Evolutionary conservation across 208 protist genomes (phyloP).

Genomic region (Herpetomonas tarakana): DNA sequence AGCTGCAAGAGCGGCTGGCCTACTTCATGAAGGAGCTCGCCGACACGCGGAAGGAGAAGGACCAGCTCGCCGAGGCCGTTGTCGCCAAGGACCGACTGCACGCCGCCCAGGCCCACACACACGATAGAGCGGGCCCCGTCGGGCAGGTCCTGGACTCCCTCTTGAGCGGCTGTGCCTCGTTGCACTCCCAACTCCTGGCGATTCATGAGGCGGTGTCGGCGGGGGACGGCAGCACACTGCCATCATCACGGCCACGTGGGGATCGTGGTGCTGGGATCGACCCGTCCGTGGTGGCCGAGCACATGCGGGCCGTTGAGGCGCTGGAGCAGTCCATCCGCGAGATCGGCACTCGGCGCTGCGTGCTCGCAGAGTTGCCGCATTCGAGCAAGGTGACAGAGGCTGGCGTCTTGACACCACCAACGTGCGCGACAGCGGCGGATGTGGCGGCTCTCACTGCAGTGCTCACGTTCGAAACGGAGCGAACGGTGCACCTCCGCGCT

Average conservation of each 20-base stretch:
- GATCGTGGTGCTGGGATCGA: background rate
- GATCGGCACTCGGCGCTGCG: conserved; percentile 13
- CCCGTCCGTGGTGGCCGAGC: conserved; percentile 10
- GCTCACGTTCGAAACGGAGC: conserved; percentile 66
- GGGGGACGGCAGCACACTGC: background rate
- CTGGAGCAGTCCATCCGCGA: conserved; percentile 20
- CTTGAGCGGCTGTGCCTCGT: conserved; percentile 44
- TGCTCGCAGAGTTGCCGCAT: background rate
- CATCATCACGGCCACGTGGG: background rate
- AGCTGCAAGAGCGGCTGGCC: conserved; percentile 16
- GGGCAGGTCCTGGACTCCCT: conserved; percentile 24
- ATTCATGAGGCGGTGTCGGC: conserved; percentile 9
- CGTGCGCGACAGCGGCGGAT: conserved; percentile 56
- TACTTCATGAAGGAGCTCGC: conserved; percentile 31
- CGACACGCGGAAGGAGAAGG: conserved; percentile 30
- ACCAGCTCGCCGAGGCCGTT: conserved; percentile 15
- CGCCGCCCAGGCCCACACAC: background rate
- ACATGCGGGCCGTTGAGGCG: conserved; percentile 20
- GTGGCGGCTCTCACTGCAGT: conserved; percentile 30
- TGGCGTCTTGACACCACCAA: conserved; percentile 6
- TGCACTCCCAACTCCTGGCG: conserved; percentile 35
- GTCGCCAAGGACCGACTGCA: background rate
- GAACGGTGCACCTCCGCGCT: conserved; percentile 38
- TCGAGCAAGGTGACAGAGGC: background rate
- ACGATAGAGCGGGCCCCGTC: background rate